Conservation (phyloP, 73 alveolate genomes). For the Paramecium tetraurelia region DNA sequence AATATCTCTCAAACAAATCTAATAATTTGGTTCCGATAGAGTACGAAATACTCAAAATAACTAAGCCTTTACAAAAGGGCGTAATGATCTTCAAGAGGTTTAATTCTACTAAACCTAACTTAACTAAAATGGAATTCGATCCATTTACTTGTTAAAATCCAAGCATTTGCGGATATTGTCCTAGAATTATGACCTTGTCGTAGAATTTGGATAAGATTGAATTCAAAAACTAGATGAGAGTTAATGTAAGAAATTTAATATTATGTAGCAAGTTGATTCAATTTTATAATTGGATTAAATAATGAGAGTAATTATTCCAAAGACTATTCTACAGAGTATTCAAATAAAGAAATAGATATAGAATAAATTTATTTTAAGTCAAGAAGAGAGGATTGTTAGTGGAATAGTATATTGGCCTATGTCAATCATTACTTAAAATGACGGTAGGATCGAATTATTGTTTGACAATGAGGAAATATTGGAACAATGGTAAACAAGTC, state of each 20-base stretch:
- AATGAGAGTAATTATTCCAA: constrained; percentile 21
- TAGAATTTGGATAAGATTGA: not conserved
- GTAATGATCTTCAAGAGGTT: not conserved
- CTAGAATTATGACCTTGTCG: not conserved
- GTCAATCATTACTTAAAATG: constrained; percentile 17
- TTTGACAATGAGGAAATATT: constrained; percentile 13
- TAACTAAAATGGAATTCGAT: constrained; percentile 9
- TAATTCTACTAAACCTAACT: not conserved
- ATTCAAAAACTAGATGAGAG: not conserved
- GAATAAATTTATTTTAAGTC: not conserved
- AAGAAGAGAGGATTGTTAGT: not conserved
- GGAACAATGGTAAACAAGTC: constrained; percentile 18
- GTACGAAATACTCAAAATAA: not conserved
- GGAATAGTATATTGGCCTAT: constrained; percentile 24
- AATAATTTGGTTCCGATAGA: not conserved
- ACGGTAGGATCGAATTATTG: constrained; percentile 2
- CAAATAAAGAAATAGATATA: not conserved
- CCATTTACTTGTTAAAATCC: constrained; percentile 8
- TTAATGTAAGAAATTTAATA: not conserved
- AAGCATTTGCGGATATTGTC: constrained; percentile 10
- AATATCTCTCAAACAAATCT: not conserved
- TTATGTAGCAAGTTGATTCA: constrained; percentile 27
- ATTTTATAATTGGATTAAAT: not conserved
- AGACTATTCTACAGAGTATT: not conserved
- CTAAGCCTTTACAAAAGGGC: not conserved